Base-by-base conservation (phyloP, 129 eudicot species). In the Pseudognaphalium luteoalbum region DNA sequence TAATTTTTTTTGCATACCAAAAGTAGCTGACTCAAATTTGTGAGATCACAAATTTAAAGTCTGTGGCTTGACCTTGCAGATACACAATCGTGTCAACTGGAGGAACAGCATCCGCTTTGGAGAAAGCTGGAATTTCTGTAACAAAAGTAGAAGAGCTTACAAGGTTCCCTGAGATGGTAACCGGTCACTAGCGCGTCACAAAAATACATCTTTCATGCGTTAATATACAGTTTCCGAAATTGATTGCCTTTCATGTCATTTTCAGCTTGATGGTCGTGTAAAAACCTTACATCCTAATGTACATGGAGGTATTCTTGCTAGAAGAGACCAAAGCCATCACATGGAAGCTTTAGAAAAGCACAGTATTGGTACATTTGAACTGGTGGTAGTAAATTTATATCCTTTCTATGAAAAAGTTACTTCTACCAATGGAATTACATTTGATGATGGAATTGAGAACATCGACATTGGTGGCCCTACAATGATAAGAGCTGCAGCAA, bases 401-500 rank as follows among this genome's bases (percentile, higher is more conserved):
- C 99, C 99, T 30, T 95, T 95, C 67, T 91, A 91, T 82, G 96
- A 84, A 74, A 91, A 89, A 82, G 99, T 95, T 47, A 74, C 97
- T 64, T 87, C 96, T 17, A 21, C 89, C 51, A 82, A 56, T 60
- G 85, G 87, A 52, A 74, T 95, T 68, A 33, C 85, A 59, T 95
- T 95, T 66, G 97, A 95, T 81, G 92, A 91, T 81, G 99, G 97
- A 39, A 89, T 95, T 51, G 99, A 95, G 81, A 95, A 95, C 82
- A 95, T 95, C 33, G 99, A 95, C 82, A 95, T 95, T 21, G 99
- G 99, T 78, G 99, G 99, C 30, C 99, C 97, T 77, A 80, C 99
- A 83, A 91, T 95, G 99, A 95, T 95, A 47, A 86, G 99, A 85
- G 99, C 99, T 68, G 99, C 99, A 41, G 96, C 96, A 33, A 95